A percentile compares a stretch with the other conserved stretches of the same genome.
phyloP scores from a whole-genome alignment of 352 stramenopile genomes.

The Phytophthora fragariaefolia region DNA sequence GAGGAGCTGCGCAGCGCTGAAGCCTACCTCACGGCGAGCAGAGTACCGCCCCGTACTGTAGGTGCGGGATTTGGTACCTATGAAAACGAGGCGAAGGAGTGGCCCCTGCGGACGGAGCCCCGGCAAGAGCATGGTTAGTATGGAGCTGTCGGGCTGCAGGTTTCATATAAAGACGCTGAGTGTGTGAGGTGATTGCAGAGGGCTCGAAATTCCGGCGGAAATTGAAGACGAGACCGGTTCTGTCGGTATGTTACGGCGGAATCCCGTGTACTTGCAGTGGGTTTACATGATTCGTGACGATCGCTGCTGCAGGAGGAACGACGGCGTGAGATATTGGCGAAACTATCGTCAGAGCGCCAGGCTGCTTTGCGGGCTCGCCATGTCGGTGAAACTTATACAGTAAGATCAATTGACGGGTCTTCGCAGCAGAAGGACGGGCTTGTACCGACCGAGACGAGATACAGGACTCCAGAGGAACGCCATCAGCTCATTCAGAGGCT shows the following conservation, averaged over 20 bases:
- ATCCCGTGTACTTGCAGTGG: not conserved
- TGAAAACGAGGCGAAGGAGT: not conserved
- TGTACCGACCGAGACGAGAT: constrained; percentile 3
- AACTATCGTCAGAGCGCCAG: constrained; percentile 65
- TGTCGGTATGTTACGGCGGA: constrained; percentile 37
- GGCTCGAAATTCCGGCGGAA: constrained; percentile 34
- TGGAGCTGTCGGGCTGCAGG: not conserved
- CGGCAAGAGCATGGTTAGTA: constrained; percentile 8
- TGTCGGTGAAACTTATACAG: constrained; percentile 1
- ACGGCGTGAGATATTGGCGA: constrained; percentile 67
- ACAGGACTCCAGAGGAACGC: constrained; percentile 25
- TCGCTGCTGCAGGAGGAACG: constrained; percentile 54
- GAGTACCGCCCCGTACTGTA: not conserved
- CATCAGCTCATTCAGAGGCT: constrained; percentile 38
- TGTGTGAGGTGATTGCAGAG: constrained; percentile 7
- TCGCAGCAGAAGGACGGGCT: constrained; percentile 2
- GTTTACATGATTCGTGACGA: not conserved
- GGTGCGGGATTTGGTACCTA: not conserved
- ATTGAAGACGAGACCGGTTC: constrained; percentile 40
- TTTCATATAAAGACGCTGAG: not conserved
- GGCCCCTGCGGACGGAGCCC: constrained; percentile 12
- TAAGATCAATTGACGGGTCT: not conserved
- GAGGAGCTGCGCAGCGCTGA: constrained; percentile 70
- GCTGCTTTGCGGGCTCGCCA: constrained; percentile 31
- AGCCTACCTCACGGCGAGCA: constrained; percentile 54